Evolutionary conservation across 768 basidiomycete species (phyloP), one percentile per base, ranked within the genome.

Genomic region (Leccinellum luteum): DNA sequence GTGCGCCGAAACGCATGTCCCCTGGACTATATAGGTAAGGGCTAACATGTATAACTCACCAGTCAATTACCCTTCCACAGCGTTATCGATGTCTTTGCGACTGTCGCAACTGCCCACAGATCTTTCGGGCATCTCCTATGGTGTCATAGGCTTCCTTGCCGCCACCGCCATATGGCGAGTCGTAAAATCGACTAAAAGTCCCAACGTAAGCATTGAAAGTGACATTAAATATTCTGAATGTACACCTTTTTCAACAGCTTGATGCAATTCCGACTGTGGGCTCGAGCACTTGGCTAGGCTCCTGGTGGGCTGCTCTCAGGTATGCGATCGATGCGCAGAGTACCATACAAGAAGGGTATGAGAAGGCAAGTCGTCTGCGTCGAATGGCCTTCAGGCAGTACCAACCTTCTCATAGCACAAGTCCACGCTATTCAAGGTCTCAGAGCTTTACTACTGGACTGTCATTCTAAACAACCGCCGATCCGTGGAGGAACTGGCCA

Each of bases 401-500:
- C 5, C 23, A 17, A 23, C 21, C 6, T 15, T 21, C 6, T 23
- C 32, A 19, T 28, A 51, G 49, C 32, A 51, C 14, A 51, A 34
- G 21, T 17, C 21, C 6, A 5, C 49, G 4, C 49, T 21, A 19
- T 51, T 51, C 49, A 51, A 51, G 15, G 49, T 51, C 30, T 13
- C 32, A 3, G 49, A 23, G 4, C 21, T 17, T 4, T 34, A 51
- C 15, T 7, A 28, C 14, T 83, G 81, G 81, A 55, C 69, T 0
- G 72, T 82, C 23, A 49, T 82, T 10, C 58, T 76, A 0, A 69
- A 65, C n/a, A 67, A 71, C 6, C 60, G 59, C 1, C 54, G 65
- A 21, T 56, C 72, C 9, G 56, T 79, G 14, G 74, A 79, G 3
- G 80, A 82, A 41, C 28, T 82, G 3, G 61, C 69, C 1, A 76